phyloP scores from a whole-genome alignment of 345 rosid genomes.

The Pistacia integerrima region DNA sequence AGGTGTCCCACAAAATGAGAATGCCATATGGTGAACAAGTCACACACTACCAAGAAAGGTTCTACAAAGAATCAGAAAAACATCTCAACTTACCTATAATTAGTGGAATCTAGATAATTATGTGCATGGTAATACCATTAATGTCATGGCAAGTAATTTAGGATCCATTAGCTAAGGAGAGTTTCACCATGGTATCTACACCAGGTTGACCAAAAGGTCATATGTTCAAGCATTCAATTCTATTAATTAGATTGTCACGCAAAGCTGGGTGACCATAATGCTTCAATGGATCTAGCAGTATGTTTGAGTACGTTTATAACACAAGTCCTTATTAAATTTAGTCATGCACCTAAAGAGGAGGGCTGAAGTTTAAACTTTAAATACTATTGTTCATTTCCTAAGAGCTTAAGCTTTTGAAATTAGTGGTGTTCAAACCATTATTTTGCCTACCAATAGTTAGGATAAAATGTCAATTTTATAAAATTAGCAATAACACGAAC shows the following conservation, averaged over 20 bases:
- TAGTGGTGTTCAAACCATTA: neutral
- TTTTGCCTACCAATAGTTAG: neutral
- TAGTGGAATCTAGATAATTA: neutral
- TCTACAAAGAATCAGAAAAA: neutral
- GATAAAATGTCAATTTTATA: neutral
- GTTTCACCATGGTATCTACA: neutral
- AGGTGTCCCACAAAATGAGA: neutral
- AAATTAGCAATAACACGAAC: neutral
- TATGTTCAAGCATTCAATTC: neutral
- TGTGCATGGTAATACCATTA: neutral
- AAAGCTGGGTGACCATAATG: neutral
- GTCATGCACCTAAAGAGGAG: neutral
- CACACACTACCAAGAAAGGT: neutral
- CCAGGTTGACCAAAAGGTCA: neutral
- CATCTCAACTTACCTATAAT: neutral
- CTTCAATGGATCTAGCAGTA: neutral
- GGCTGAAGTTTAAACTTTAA: neutral
- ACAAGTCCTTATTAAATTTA: neutral
- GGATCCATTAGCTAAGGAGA: neutral
- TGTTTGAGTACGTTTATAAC: neutral
- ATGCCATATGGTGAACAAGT: conserved; percentile 12
- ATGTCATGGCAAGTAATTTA: neutral
- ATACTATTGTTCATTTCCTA: neutral
- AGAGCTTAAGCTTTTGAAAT: neutral
- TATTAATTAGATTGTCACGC: no score